phyloP scores from a whole-genome alignment of 1,284 basidiomycete species.

The Cerrena zonata region DNA sequence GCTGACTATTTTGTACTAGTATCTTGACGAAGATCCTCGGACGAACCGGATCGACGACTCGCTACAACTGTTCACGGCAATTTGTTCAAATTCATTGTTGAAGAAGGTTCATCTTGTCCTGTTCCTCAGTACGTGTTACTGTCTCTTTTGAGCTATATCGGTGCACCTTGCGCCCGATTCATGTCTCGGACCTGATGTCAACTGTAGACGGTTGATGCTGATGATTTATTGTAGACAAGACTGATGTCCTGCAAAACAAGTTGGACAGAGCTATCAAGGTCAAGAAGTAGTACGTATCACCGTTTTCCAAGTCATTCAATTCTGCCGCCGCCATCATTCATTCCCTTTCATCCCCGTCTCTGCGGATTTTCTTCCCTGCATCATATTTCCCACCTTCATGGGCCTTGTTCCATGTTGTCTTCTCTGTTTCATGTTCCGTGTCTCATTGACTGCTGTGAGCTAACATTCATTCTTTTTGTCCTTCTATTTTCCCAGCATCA shows the following conservation, averaged over 20 bases:
- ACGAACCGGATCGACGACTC: constrained; percentile 81
- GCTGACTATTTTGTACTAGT: constrained; percentile 36
- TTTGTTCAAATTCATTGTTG: constrained; percentile 73
- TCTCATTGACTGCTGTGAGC: neutral
- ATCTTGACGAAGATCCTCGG: constrained; percentile 75
- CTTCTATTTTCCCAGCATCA: constrained; percentile 46
- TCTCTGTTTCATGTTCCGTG: neutral
- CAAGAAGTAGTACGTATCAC: constrained; percentile 65
- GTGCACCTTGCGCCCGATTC: constrained; percentile 7
- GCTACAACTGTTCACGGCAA: constrained; percentile 74
- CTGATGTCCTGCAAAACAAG: constrained; percentile 67
- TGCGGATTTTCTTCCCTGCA: neutral
- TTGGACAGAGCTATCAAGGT: constrained; percentile 60
- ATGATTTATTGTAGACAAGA: constrained; percentile 68
- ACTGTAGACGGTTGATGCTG: too few species aligned
- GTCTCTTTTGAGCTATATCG: neutral
- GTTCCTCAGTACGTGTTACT: constrained; percentile 58
- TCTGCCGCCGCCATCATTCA: too few species aligned
- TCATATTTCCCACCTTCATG: too few species aligned
- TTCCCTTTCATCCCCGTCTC: neutral
- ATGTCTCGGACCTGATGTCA: too few species aligned
- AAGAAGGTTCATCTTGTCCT: constrained; percentile 74
- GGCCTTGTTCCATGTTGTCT: too few species aligned
- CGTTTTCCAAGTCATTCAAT: too few species aligned
- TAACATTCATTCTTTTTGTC: neutral